Conservation (phyloP, 164 flowering plant genomes). For the Chloranthus sessilifolius region DNA sequence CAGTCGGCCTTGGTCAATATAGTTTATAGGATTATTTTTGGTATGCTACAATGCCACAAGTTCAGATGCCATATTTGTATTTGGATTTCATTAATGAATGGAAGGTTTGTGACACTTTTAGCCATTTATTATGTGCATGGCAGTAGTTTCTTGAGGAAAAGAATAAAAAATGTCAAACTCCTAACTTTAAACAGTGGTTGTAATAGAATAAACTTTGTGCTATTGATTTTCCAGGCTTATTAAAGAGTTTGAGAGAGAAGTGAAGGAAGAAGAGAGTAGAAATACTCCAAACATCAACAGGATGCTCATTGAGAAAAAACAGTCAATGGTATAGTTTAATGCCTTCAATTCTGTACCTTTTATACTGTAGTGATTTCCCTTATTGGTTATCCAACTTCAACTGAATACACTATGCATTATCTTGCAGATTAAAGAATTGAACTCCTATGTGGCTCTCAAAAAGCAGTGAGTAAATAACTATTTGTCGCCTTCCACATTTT, state of each 20-base stretch:
- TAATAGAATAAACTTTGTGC: background rate
- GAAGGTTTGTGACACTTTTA: background rate
- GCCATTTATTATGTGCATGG: background rate
- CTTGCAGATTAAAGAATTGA: conserved; percentile 85
- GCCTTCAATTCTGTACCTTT: background rate
- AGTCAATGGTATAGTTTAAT: conserved; percentile 51
- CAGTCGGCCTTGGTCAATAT: too few relatives aligned
- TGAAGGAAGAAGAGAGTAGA: conserved; percentile 50
- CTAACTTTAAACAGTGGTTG: background rate
- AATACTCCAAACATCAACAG: conserved; percentile 44
- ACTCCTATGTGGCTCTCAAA: conserved; percentile 82
- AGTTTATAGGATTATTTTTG: too few relatives aligned
- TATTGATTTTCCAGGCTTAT: conserved; percentile 50
- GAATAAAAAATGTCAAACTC: background rate
- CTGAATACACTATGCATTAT: too few relatives aligned
- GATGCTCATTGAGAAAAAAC: conserved; percentile 72
- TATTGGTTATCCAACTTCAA: too few relatives aligned
- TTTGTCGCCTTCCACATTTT: too few relatives aligned
- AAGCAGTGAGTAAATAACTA: conserved; percentile 62
- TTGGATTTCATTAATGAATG: background rate
- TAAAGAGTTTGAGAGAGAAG: conserved; percentile 76
- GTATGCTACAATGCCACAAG: too few relatives aligned
- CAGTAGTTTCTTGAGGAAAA: background rate
- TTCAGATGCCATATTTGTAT: background rate
- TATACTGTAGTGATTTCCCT: too few relatives aligned